These are phyloP conservation scores for Ceratobasidium sp. DNA, from an alignment of 1,284 basidiomycete species.

Conservation along the genomic window DNA sequence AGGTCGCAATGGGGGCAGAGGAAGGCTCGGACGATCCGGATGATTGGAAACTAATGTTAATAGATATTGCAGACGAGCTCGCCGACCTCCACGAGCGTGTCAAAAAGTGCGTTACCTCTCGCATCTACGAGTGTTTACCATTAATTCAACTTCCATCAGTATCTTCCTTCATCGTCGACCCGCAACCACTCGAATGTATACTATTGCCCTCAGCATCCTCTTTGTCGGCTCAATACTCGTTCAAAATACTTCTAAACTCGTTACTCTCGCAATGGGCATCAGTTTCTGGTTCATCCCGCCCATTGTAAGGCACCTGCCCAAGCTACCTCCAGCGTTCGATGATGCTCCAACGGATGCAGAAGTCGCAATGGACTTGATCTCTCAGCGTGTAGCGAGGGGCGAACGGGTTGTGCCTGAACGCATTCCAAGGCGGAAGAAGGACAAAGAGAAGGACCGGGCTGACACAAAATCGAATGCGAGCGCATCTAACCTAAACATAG, in stretches of 20 bases:
- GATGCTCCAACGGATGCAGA: conserved; percentile 75
- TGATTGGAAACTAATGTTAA: conserved; percentile 60
- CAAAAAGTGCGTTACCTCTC: conserved; percentile 66
- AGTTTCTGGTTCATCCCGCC: conserved; percentile 49
- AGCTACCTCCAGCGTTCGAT: conserved; percentile 64
- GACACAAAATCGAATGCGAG: not conserved
- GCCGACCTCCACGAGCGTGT: conserved; percentile 75
- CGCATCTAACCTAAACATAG: conserved; percentile 17
- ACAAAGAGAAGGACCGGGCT: not conserved
- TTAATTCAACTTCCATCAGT: conserved; percentile 55
- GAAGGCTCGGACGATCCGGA: conserved; percentile 56
- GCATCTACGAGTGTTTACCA: not conserved
- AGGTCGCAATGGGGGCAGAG: not conserved
- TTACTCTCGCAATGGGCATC: conserved; percentile 33
- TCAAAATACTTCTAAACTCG: conserved; percentile 63
- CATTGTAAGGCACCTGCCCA: conserved; percentile 21
- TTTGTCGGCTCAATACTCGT: conserved; percentile 66
- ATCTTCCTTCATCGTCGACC: conserved; percentile 75
- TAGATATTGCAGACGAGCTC: conserved; percentile 61
- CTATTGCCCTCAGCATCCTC: conserved; percentile 66
- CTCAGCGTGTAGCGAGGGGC: conserved; percentile 69
- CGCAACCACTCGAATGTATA: conserved; percentile 64
- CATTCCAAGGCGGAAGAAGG: conserved; percentile 11
- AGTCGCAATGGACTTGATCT: conserved; percentile 75
- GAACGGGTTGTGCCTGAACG: conserved; percentile 60